phyloP scores from a whole-genome alignment of 352 stramenopile species.

The Globisporangium canariense region DNA sequence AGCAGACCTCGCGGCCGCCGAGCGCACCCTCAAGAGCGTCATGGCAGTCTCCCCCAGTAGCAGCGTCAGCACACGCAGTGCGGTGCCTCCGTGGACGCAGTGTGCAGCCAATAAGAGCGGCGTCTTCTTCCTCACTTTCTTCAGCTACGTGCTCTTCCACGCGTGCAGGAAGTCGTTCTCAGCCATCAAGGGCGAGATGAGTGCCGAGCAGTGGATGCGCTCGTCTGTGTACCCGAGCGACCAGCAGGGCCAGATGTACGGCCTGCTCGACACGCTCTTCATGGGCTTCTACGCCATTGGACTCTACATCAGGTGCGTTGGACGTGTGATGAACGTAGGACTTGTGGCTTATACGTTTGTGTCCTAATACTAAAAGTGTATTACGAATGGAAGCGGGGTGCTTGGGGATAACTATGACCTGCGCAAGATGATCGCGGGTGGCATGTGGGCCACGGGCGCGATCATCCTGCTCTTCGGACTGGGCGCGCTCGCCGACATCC shows the following conservation, averaged over 20 bases:
- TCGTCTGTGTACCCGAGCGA: conserved; percentile 51
- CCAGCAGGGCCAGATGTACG: conserved; percentile 78
- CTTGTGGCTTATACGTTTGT: neutral
- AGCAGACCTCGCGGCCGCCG: neutral
- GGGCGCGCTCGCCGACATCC: conserved; percentile 51
- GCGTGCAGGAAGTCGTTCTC: conserved; percentile 78
- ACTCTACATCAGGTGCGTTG: conserved; percentile 57
- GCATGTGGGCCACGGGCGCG: conserved; percentile 63
- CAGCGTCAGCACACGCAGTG: neutral
- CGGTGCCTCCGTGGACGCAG: conserved; percentile 1
- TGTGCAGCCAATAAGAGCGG: conserved; percentile 45
- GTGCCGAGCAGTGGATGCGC: conserved; percentile 71
- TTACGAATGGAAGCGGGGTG: conserved; percentile 35
- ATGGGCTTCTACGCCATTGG: conserved; percentile 74
- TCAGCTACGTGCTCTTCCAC: conserved; percentile 81
- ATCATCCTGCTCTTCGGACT: conserved; percentile 66
- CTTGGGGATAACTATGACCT: conserved; percentile 71
- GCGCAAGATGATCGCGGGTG: conserved; percentile 58
- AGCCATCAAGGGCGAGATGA: conserved; percentile 82
- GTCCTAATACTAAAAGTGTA: conserved; percentile 4
- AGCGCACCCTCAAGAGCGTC: neutral
- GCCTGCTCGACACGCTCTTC: conserved; percentile 78
- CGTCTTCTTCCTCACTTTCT: conserved; percentile 73
- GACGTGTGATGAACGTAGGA: neutral
- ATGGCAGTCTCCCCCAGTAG: neutral